Base-by-base conservation (phyloP, 2,329 filamentous ascomycete species). In the Exophiala lecanii-corni region DNA sequence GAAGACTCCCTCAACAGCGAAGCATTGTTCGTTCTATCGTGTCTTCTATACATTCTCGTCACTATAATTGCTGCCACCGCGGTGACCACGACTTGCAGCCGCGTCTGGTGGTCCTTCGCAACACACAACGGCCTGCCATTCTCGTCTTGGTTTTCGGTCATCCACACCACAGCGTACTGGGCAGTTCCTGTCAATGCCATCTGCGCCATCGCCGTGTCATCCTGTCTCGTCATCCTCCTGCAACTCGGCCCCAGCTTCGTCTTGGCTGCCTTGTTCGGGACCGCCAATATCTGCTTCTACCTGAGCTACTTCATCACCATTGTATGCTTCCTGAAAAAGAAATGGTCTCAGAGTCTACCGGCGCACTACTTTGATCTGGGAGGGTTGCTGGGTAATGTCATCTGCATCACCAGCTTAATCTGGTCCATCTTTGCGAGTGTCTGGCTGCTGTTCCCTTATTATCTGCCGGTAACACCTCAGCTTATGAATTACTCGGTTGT, bases 401-500 rank as follows among this genome's bases (percentile, higher is more conserved):
- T 33, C 30, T 6, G 35, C 35, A 7, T 37, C 12, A 25, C 20
- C 6, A 23, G 35, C 7, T 6, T 13, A 12, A 23, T 37, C 6
- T 37, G 35, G 35, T 21, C 35, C 4, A 19, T 37, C 7, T 37
- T 37, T 25, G 35, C 21, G 19, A 37, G 17, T 12, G 35, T 37
- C 18, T 37, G 35, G 35, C 18, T 37, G 4, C 5, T 25, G 17
- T 37, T 37, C 17, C 35, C 35, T 4, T 37, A 37, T 19, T 37
- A 37, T 21, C 35, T 21, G 3, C 35, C 35, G 17, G 35, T 37
- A 3, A 37, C 30, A 15, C 10, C 30, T 33, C 30, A 9, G 30
- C 16, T n/a, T 7, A 33, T 41, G 87, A 86, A 33, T 17, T 33
- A 17, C 10, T 33, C 30, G 6, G 30, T 33, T 6, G 30, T 17